These are phyloP conservation scores for Pugionium cornutum DNA, from an alignment of 345 rosid genomes.

Conservation along the genomic window DNA sequence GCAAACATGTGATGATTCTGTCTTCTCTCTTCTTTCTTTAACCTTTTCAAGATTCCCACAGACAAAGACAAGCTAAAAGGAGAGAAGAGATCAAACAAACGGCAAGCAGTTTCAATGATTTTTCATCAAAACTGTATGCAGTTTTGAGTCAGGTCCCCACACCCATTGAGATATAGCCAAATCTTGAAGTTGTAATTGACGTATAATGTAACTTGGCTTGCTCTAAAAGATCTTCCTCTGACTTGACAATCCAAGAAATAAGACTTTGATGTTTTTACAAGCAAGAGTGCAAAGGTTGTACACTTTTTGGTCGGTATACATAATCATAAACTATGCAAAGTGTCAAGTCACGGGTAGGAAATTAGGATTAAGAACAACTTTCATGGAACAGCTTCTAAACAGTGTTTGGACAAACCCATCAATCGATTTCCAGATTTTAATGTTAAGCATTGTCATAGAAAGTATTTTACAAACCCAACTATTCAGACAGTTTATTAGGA, in stretches of 20 bases:
- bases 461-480: too few species aligned
- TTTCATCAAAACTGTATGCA: constrained; percentile 9
- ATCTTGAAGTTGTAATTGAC: constrained; percentile 30
- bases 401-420: neutral
- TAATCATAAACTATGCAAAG: constrained; percentile 26
- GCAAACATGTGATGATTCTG: constrained; percentile 44
- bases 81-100: constrained; percentile 2
- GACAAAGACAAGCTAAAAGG: constrained; percentile 17
- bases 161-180: constrained; percentile 30
- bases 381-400: too few species aligned
- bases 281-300: constrained; percentile 34
- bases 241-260: constrained; percentile 32
- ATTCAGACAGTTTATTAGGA: too few species aligned
- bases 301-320: constrained; percentile 26
- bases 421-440: neutral
- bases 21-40: constrained; percentile 16
- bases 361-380: constrained; percentile 1
- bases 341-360: constrained; percentile 28
- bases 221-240: constrained; percentile 37
- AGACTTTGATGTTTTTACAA: constrained; percentile 34
- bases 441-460: too few species aligned
- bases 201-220: constrained; percentile 35
- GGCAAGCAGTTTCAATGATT: constrained; percentile 14
- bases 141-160: constrained; percentile 31
- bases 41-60: constrained; percentile 36